Evolutionary conservation across 106 monocot genomes (phyloP), one percentile per base, ranked within the genome.

Genomic region (Agapanthus africanus): DNA sequence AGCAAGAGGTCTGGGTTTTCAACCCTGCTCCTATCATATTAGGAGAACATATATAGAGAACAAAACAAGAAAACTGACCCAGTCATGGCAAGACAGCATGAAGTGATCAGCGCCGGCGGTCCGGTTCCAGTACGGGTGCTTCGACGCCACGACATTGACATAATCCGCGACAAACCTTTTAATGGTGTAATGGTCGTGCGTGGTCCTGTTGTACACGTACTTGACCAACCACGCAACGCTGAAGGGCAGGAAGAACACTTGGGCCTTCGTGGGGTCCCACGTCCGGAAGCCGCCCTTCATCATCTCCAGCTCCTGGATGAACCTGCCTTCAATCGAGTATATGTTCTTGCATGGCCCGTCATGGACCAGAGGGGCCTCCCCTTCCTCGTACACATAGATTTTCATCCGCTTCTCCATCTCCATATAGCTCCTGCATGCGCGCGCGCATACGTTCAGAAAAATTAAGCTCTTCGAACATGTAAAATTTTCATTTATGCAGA

Each of bases 381-480:
- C 91, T 60, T 91, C 91, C 46, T 85, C 78, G 71, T 91, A 91
- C 63, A 85, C 76, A 14, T 80, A 91, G 40, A 88, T 79, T 42
- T 71, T 87, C 78, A 91, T 79, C 9, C 71, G 23, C 68, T 36
- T 84, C 80, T 91, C 88, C 91, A 91, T 88, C 74, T 91, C 91
- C 28, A 10, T 8, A 65, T 91, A 88, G 64, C 91, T 91, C 88
- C 91, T 91, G 34, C 14, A 65, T 3, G 19, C 46, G 19, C 16
- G 3, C 13, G 46, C 19, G 46, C 19, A 5, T 47, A 7, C 16
- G 46, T 13, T 47, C 19, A 47, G 4, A 47, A 47, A 47, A 15
- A 19, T 15, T 7, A 47, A 47, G 19, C 46, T 47, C 19, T 47
- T 3, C 3, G 13, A 15, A 7, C 1, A 47, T 15, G 19, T 19